These are phyloP conservation scores for Effrenium voratum DNA, from an alignment of 73 alveolate species.

Conservation along the genomic window DNA sequence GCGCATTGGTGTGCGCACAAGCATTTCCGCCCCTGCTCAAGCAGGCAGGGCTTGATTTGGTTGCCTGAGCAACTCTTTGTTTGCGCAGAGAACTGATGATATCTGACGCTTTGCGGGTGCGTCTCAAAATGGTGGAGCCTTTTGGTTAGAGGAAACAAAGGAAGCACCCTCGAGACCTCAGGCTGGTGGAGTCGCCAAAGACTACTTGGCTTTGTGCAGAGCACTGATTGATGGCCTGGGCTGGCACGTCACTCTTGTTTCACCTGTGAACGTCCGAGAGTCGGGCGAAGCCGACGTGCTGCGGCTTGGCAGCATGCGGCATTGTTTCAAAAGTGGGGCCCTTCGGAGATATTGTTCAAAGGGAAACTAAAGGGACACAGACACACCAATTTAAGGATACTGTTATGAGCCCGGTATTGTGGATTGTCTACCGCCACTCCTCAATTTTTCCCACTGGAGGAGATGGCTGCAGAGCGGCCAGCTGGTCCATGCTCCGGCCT, in stretches of 20 bases:
- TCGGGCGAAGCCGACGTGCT: constrained; percentile 74
- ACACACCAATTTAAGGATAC: no score
- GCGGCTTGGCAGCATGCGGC: background rate
- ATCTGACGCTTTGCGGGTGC: background rate
- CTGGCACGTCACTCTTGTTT: constrained; percentile 52
- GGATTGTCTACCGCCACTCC: no score
- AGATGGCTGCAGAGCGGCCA: constrained; percentile 57
- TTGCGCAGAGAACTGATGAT: background rate
- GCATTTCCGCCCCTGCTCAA: constrained; percentile 84
- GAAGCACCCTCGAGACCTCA: background rate
- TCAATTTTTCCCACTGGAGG: background rate
- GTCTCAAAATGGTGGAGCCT: background rate
- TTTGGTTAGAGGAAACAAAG: background rate
- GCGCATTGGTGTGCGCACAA: constrained; percentile 65
- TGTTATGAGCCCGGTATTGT: no score
- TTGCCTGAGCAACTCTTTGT: background rate
- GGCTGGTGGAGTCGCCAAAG: constrained; percentile 86
- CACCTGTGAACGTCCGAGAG: constrained; percentile 50
- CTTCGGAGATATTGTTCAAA: no score
- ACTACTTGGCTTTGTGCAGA: constrained; percentile 68
- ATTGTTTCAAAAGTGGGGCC: no score
- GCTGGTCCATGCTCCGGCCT: constrained; percentile 38
- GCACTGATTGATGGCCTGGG: constrained; percentile 81
- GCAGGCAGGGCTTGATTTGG: background rate
- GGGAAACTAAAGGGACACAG: no score